phyloP scores from a whole-genome alignment of 1,284 basidiomycete species.

The Cutaneotrichosporon daszewskae region DNA sequence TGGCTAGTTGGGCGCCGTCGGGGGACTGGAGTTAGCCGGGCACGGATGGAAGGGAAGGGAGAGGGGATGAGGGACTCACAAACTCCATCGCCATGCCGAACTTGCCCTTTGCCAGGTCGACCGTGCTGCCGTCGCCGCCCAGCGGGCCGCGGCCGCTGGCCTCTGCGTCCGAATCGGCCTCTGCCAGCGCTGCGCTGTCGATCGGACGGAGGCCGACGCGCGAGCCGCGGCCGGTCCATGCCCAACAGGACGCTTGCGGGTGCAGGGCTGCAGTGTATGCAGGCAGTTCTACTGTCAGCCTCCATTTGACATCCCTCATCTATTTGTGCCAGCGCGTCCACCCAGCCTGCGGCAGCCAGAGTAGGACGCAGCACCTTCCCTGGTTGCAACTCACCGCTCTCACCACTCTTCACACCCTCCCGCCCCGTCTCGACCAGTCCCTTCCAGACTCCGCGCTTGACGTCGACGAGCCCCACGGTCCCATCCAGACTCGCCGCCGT shows the following conservation, averaged over 20 bases:
- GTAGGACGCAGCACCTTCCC: not conserved
- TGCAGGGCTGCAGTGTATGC: conserved; percentile 77
- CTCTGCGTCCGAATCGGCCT: conserved; percentile 50
- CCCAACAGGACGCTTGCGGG: conserved; percentile 65
- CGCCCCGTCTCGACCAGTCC: conserved; percentile 68
- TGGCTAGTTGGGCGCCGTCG: conserved; percentile 68
- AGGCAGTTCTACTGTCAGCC: conserved; percentile 36
- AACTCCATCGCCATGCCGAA: conserved; percentile 74
- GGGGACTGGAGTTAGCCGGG: conserved; percentile 59
- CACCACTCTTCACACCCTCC: conserved; percentile 54
- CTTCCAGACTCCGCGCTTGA: conserved; percentile 56
- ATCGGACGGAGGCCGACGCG: conserved; percentile 52
- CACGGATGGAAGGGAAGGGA: no score
- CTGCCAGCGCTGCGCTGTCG: conserved; percentile 53
- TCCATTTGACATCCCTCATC: no score
- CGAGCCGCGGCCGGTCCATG: conserved; percentile 69
- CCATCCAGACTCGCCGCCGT: conserved; percentile 77
- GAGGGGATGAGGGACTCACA: conserved; percentile 53
- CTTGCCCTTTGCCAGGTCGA: conserved; percentile 66
- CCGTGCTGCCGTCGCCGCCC: conserved; percentile 48
- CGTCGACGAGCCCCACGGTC: conserved; percentile 64
- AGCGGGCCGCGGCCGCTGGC: conserved; percentile 49
- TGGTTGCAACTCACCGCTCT: conserved; percentile 57
- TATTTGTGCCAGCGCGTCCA: no score
- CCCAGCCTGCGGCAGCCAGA: not conserved